Conservation (phyloP, 2,329 filamentous ascomycete genomes). For the Colletotrichum musicola region DNA sequence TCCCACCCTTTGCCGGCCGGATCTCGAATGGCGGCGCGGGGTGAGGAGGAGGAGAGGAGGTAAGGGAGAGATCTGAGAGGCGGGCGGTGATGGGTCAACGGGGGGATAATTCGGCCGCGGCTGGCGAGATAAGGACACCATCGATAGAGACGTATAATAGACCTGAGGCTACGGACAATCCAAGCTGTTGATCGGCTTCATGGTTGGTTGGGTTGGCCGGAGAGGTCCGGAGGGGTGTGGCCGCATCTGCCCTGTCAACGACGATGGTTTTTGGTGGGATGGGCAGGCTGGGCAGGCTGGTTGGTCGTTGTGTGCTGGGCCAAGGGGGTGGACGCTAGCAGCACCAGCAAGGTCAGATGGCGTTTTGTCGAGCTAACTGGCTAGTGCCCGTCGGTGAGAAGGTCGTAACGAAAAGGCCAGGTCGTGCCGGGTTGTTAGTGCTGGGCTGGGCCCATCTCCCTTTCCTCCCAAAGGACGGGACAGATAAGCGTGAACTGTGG, state of each 20-base stretch:
- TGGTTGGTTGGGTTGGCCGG: no score
- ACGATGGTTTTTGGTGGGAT: slow-evolving; percentile 8
- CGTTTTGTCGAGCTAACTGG: slow-evolving; percentile 7
- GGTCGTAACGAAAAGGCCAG: neutral
- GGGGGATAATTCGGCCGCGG: slow-evolving; percentile 1
- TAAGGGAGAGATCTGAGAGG: slow-evolving; percentile 23
- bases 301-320: neutral
- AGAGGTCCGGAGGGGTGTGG: neutral
- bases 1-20: neutral
- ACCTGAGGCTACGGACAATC: neutral
- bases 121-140: slow-evolving; percentile 10
- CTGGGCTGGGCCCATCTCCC: no score
- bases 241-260: neutral
- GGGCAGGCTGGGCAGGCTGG: neutral
- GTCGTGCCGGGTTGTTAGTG: no score
- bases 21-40: slow-evolving; percentile 22
- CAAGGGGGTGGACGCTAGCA: neutral
- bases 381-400: slow-evolving; percentile 21
- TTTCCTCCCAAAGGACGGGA: no score
- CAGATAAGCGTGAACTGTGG: neutral
- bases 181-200: neutral
- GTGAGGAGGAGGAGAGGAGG: neutral
- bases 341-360: slow-evolving; percentile 4
- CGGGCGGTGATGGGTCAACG: slow-evolving; percentile 19
- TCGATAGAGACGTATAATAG: neutral